Conservation (phyloP, 257 asterid genomes). For the Nicotiana obtusifolia region DNA sequence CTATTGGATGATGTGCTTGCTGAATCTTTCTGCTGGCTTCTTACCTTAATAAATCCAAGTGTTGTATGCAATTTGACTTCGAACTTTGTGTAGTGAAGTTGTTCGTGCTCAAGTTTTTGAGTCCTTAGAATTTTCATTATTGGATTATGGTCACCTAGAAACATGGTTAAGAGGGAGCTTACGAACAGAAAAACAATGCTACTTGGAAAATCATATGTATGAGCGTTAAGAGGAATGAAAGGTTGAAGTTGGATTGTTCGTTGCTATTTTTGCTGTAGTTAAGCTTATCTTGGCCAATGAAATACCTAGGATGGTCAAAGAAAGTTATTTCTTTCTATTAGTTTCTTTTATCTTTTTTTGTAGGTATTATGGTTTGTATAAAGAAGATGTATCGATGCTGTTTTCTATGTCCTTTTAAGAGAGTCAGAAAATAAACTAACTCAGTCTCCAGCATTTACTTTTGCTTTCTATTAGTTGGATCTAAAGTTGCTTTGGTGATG, state of each 20-base stretch:
- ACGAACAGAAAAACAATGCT: neutral
- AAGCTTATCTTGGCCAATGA: neutral
- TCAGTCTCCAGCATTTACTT: neutral
- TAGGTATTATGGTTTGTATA: neutral
- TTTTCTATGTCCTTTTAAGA: neutral
- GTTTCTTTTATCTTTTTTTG: neutral
- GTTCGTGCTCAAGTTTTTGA: neutral
- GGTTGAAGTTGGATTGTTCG: neutral
- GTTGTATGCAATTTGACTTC: neutral
- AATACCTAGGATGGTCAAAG: neutral
- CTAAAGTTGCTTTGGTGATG: neutral
- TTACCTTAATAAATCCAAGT: neutral
- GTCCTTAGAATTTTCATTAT: neutral
- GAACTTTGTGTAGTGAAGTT: neutral
- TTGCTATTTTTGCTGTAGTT: neutral
- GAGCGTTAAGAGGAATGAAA: neutral
- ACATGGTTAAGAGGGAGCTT: neutral
- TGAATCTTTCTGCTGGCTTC: neutral
- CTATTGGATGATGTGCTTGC: neutral
- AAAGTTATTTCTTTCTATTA: neutral
- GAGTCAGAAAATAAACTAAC: neutral
- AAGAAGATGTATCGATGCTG: neutral
- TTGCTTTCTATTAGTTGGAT: neutral
- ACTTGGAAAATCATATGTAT: neutral
- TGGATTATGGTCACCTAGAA: neutral